These are phyloP conservation scores for Phytopythium delawarense DNA, from an alignment of 352 stramenopile species.

Conservation along the genomic window DNA sequence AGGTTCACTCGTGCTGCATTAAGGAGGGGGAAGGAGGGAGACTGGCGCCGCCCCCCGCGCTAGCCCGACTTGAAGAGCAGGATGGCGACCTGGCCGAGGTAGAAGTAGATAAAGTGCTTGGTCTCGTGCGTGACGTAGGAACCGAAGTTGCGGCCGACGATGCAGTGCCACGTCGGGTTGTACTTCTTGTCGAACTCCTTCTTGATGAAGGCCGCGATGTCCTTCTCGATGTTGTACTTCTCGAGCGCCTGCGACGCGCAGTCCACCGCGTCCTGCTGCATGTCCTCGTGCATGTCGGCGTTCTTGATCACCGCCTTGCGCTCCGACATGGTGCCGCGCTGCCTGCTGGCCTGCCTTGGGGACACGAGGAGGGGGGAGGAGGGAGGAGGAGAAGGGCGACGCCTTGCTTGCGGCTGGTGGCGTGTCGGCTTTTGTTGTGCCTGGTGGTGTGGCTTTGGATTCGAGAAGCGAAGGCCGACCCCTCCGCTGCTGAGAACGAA, in stretches of 20 bases:
- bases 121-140: constrained; percentile 93
- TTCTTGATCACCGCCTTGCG: constrained; percentile 99
- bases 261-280: constrained; percentile 99
- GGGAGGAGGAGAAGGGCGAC: not conserved
- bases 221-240: constrained; percentile 99
- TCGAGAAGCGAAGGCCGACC: not conserved
- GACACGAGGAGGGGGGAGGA: not conserved
- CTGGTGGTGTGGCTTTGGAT: not conserved
- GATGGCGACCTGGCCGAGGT: constrained; percentile 92
- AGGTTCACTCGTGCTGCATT: not conserved
- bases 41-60: not conserved
- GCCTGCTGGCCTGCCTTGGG: not conserved
- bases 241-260: constrained; percentile 97
- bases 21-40: no score
- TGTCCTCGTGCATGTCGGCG: constrained; percentile 99
- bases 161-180: constrained; percentile 93
- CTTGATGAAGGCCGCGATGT: constrained; percentile 93
- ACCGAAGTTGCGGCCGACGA: constrained; percentile 93
- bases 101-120: constrained; percentile 96
- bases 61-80: constrained; percentile 92
- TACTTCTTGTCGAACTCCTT: constrained; percentile 94
- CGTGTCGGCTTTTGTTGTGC: not conserved
- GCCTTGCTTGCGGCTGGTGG: not conserved
- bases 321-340: constrained; percentile 70
- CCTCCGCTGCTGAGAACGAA: no score